phyloP scores from a whole-genome alignment of 2,329 filamentous ascomycete genomes.

The Sclerotiophoma versabilis region DNA sequence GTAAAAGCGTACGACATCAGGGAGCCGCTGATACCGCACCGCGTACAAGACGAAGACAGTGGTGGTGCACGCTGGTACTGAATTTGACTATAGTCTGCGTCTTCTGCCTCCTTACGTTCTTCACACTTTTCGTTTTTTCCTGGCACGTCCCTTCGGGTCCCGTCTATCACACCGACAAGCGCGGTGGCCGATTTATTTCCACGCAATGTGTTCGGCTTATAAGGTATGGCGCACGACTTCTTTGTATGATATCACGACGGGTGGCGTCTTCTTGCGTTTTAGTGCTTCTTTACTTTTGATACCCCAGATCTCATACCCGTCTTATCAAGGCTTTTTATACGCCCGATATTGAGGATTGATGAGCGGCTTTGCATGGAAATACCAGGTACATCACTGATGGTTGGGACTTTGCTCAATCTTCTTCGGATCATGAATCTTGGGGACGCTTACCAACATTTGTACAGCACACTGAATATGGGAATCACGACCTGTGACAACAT shows the following conservation, averaged over 20 bases:
- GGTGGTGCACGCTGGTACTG: conserved; percentile 18
- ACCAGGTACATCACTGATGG: neutral
- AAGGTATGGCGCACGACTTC: neutral
- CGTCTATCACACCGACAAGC: too few relatives aligned
- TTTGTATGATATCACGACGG: conserved; percentile 3
- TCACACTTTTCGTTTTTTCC: neutral
- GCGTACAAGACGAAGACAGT: conserved; percentile 50
- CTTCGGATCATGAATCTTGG: too few relatives aligned
- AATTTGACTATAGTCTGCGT: neutral
- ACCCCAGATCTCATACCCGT: conserved; percentile 11
- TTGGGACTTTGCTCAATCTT: too few relatives aligned
- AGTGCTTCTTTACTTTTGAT: conserved; percentile 4
- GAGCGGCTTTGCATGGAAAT: neutral
- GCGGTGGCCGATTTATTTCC: too few relatives aligned
- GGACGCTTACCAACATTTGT: neutral
- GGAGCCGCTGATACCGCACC: conserved; percentile 85
- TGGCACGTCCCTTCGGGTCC: neutral
- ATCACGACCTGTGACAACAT: too few relatives aligned
- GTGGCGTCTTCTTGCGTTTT: neutral
- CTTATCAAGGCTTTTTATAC: neutral
- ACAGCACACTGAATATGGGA: too few relatives aligned
- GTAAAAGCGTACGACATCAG: conserved; percentile 77
- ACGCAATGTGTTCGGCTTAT: neutral
- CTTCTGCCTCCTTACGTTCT: neutral
- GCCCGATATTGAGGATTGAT: neutral